Evolutionary conservation across 352 stramenopile genomes (phyloP).

Genomic region (Phytophthora nicotianae): DNA sequence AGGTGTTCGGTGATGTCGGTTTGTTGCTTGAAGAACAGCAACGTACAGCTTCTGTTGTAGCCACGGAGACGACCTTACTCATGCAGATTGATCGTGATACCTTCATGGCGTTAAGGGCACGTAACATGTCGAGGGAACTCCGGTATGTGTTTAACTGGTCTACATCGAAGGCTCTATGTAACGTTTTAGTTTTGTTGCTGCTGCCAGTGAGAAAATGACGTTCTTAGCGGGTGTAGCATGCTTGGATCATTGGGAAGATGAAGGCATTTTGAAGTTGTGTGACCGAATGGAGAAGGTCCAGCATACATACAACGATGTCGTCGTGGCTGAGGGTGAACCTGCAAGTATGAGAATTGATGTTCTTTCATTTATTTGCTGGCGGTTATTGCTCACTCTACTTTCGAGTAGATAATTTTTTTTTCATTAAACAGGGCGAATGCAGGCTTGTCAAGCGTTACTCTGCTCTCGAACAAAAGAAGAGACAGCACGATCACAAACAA

Average conservation of each 20-base stretch:
- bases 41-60: constrained; percentile 71
- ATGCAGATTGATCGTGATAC: constrained; percentile 74
- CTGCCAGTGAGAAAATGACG: constrained; percentile 61
- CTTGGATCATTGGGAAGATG: constrained; percentile 71
- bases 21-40: constrained; percentile 60
- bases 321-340: constrained; percentile 58
- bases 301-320: constrained; percentile 69
- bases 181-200: background rate
- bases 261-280: constrained; percentile 59
- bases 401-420: constrained; percentile 57
- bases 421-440: constrained; percentile 70
- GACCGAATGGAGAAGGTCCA: constrained; percentile 67
- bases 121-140: constrained; percentile 59
- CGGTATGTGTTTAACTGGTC: constrained; percentile 30
- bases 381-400: background rate
- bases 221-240: constrained; percentile 52
- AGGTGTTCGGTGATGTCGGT: constrained; percentile 77
- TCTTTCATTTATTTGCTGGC: background rate
- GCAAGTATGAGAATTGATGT: constrained; percentile 39
- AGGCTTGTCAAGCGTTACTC: constrained; percentile 63
- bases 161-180: background rate
- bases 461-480: constrained; percentile 20
- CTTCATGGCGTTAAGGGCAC: constrained; percentile 65
- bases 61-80: constrained; percentile 66
- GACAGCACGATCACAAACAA: constrained; percentile 18